These are phyloP conservation scores for Basidioascus undulatus DNA, from an alignment of 768 basidiomycete genomes.

Conservation along the genomic window DNA sequence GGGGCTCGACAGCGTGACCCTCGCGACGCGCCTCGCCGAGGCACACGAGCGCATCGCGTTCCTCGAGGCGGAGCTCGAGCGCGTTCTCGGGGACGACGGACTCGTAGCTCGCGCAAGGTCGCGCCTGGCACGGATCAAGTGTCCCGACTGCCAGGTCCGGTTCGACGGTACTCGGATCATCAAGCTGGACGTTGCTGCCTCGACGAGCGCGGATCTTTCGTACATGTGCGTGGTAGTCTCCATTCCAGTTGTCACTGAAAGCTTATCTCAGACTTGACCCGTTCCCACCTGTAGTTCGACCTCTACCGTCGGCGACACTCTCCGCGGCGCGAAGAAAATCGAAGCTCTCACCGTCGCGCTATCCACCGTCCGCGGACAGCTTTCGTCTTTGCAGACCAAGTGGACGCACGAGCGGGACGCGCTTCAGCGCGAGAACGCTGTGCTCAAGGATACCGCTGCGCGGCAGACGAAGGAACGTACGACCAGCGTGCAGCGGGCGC, in stretches of 20 bases:
- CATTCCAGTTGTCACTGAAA: no score
- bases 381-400: no score
- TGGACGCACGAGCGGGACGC: no score
- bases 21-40: constrained; percentile 6
- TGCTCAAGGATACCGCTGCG: constrained; percentile 38
- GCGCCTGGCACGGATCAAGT: constrained; percentile 5
- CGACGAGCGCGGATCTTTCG: constrained; percentile 2
- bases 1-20: constrained; percentile 6
- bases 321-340: no score
- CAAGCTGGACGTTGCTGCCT: constrained; percentile 3
- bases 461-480: not conserved
- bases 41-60: constrained; percentile 6
- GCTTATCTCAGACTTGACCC: no score
- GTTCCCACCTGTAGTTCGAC: no score
- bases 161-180: constrained; percentile 10
- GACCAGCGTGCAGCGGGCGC: not conserved
- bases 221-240: no score
- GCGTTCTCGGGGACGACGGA: constrained; percentile 5
- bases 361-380: no score
- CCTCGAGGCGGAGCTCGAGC: constrained; percentile 10
- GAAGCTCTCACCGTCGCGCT: no score
- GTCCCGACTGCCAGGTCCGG: constrained; percentile 8
- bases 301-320: no score
- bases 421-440: constrained; percentile 43
- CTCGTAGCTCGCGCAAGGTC: no score